Evolutionary conservation across 768 basidiomycete species (phyloP), one percentile per base, ranked within the genome.

Genomic region (Tephrocybe rancida): DNA sequence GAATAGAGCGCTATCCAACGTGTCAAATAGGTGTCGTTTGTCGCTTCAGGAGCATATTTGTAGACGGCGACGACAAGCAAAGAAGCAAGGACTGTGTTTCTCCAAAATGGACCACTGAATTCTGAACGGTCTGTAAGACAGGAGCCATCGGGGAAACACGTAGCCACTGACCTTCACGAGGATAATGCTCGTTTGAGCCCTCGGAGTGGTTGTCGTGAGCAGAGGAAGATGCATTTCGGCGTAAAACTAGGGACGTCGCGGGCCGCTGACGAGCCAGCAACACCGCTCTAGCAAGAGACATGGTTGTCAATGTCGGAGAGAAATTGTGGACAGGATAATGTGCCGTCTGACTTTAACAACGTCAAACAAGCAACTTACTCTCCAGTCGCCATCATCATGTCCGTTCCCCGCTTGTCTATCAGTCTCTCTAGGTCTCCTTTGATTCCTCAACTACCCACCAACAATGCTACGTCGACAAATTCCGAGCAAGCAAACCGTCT

Each of bases 91-190:
- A 86, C 60, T 2, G 82, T 79, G 55, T 84, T 85, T 32, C 84
- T 73, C 90, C 90, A 92, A 64, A 87, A 79, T 19, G 83, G 73
- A 27, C 79, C 81, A 24, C 72, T 69, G 65, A 92, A 92, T 26
- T 79, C 91, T 88, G 38, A 10, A 32, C 13, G 18, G 13, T n/a
- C 11, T 29, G 48, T 59, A 6, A 55, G 53, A 41, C 27, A 44
- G 39, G 45, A 44, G 24, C 22, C 14, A 39, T 27, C 47, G 44
- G 48, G 32, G 19, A 53, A 25, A 46, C 44, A 14, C 27, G 26
- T 51, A 41, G 42, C 29, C 16, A 48, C 78, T 48, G 52, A 86
- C 89, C 81, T 80, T 91, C 88, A 54, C 73, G 71, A 19, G 79
- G 75, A 64, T 84, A 83, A 7, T 78, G 72, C 27, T 69, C 63